Evolutionary conservation across 1,284 basidiomycete species (phyloP).

Genomic region (Laetiporus sulphureus): DNA sequence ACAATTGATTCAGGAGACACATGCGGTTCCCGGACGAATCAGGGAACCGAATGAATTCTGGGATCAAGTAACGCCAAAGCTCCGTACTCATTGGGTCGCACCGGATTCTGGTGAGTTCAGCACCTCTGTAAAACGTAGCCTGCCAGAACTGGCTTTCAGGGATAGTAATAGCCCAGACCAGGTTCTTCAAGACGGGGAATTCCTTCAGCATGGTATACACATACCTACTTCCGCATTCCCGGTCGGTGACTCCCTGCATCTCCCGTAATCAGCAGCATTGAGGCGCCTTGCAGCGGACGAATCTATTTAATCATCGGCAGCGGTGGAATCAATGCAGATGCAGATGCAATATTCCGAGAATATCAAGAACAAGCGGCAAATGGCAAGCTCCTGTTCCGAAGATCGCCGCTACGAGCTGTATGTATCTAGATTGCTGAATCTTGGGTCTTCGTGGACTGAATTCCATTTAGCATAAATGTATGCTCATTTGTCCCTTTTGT

Average conservation of each 20-base stretch:
- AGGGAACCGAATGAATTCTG: conserved; percentile 37
- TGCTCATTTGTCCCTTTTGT: too few relatives aligned
- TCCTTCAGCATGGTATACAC: conserved; percentile 9
- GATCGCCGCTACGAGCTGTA: conserved; percentile 63
- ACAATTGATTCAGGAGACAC: conserved; percentile 15
- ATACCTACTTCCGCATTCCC: conserved; percentile 38
- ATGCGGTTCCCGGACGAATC: conserved; percentile 23
- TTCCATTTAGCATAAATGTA: conserved; percentile 55
- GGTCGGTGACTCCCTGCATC: too few relatives aligned
- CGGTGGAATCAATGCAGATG: conserved; percentile 33
- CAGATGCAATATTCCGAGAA: conserved; percentile 47
- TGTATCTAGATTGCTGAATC: conserved; percentile 22
- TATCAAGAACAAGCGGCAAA: conserved; percentile 59
- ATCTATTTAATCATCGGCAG: conserved; percentile 54
- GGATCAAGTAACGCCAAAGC: conserved; percentile 17
- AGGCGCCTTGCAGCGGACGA: conserved; percentile 46
- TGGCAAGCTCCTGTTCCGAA: conserved; percentile 51
- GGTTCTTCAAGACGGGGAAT: neutral
- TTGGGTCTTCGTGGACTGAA: conserved; percentile 1
- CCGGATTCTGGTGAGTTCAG: conserved; percentile 18
- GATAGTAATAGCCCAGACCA: conserved; percentile 7
- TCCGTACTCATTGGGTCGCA: conserved; percentile 13
- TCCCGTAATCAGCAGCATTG: too few relatives aligned
- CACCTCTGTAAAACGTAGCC: neutral
- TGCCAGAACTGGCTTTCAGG: conserved; percentile 3